Percentiles rank a stretch among this genome's conserved stretches.
Conservation (phyloP, 805 yeast genomes). For the Yarrowia sp. region DNA sequence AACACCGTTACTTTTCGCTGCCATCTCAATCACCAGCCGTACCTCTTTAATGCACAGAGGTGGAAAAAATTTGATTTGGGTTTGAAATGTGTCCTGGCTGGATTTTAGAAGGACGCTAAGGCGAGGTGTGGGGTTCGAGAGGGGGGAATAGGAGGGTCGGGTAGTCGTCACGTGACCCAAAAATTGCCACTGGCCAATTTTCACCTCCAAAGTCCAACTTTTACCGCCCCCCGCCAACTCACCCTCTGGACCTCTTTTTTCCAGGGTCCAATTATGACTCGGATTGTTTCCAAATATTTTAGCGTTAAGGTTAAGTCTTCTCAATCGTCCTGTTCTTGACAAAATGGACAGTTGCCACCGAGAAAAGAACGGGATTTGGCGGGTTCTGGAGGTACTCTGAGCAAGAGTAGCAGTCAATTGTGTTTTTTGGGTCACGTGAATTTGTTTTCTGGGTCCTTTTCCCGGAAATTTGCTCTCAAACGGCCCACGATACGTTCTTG, state of each 20-base stretch:
- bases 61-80: conserved; percentile 11
- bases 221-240: no score
- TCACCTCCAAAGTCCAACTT: no score
- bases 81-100: not conserved
- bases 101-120: no score
- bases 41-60: not conserved
- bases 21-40: conserved; percentile 30
- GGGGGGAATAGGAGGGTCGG: no score
- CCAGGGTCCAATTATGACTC: conserved; percentile 22
- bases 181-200: not conserved
- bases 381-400: no score
- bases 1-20: conserved; percentile 1
- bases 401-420: not conserved
- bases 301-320: not conserved
- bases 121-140: no score
- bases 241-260: not conserved
- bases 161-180: not conserved
- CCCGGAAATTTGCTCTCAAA: not conserved
- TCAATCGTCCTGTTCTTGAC: not conserved
- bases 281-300: conserved; percentile 29
- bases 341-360: conserved; percentile 4
- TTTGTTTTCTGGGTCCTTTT: no score
- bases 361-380: not conserved
- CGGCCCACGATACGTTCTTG: not conserved
- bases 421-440: not conserved